Evolutionary conservation across 164 flowering plant genomes (phyloP).

Genomic region (Stephania yunnanensis): DNA sequence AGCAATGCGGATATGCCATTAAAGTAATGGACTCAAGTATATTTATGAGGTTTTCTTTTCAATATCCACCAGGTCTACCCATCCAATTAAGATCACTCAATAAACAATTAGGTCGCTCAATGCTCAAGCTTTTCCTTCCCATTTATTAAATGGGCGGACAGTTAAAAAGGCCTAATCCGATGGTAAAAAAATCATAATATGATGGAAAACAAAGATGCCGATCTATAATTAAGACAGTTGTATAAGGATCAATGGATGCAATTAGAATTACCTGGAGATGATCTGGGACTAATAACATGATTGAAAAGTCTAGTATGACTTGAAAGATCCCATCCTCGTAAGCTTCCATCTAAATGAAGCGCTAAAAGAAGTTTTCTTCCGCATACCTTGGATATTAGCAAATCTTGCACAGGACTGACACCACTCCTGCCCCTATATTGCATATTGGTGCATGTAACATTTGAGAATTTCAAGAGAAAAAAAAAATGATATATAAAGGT

Average conservation of each 20-base stretch:
- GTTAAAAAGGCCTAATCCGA: not conserved
- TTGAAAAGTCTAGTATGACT: constrained; percentile 40
- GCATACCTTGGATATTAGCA: constrained; percentile 39
- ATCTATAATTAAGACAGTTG: not conserved
- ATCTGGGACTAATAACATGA: constrained; percentile 33
- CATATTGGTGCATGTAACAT: constrained; percentile 1
- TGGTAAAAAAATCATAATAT: not conserved
- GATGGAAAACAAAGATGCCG: not conserved
- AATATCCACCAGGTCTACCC: not conserved
- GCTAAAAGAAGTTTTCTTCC: constrained; percentile 52
- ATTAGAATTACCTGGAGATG: constrained; percentile 41
- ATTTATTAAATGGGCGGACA: not conserved
- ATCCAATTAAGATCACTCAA: too few species aligned
- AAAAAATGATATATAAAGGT: not conserved
- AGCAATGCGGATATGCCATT: not conserved
- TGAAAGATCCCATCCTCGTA: constrained; percentile 77
- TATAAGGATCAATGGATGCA: not conserved
- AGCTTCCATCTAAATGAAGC: constrained; percentile 71
- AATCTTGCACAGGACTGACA: constrained; percentile 46
- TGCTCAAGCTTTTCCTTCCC: not conserved
- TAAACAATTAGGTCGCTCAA: too few species aligned
- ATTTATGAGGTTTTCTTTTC: not conserved
- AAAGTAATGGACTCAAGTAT: not conserved
- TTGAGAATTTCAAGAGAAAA: not conserved
- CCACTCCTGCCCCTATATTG: constrained; percentile 47